Base-by-base conservation (phyloP, 257 asterid genomes). In the Solanum appendiculatum region DNA sequence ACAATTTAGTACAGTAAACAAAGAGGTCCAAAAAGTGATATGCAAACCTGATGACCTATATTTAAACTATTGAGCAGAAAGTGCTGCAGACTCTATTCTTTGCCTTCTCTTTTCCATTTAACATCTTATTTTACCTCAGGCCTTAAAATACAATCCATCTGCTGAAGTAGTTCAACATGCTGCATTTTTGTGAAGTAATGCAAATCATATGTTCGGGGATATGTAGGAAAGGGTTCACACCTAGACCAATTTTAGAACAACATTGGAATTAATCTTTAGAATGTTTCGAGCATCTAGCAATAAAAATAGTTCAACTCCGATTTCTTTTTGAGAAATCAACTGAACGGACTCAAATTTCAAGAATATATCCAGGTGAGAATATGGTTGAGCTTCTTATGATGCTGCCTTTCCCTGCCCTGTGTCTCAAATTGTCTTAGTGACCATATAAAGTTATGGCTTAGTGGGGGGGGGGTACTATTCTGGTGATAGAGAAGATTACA, bases 61-160 rank as follows among this genome's bases (percentile, higher is more conserved):
- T n/a, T n/a, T n/a, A n/a, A n/a, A n/a, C n/a, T n/a, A n/a, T n/a
- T n/a, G n/a, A n/a, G n/a, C n/a, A n/a, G n/a, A n/a, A n/a, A n/a
- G n/a, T n/a, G n/a, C n/a, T n/a, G n/a, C n/a, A n/a, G n/a, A n/a
- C n/a, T n/a, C n/a, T n/a, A n/a, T n/a, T n/a, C n/a, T n/a, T n/a
- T n/a, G n/a, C n/a, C n/a, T n/a, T n/a, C n/a, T n/a, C n/a, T n/a
- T n/a, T n/a, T n/a, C n/a, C n/a, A n/a, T n/a, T n/a, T n/a, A n/a
- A n/a, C n/a, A n/a, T n/a, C n/a, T n/a, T n/a, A n/a, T n/a, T n/a
- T 91, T 93, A 96, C 99, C 99, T 96, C 99, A 11, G 99, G 99
- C 34, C 99, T 95, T 86, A 96, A 92, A 74, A 96, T 95, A 46
- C 98, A 97, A 86, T 96, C 98, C 98, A 96, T 96, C 91, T 95